Evolutionary conservation across 2,329 filamentous ascomycete genomes (phyloP).

Genomic region (Colletotrichum cereale): DNA sequence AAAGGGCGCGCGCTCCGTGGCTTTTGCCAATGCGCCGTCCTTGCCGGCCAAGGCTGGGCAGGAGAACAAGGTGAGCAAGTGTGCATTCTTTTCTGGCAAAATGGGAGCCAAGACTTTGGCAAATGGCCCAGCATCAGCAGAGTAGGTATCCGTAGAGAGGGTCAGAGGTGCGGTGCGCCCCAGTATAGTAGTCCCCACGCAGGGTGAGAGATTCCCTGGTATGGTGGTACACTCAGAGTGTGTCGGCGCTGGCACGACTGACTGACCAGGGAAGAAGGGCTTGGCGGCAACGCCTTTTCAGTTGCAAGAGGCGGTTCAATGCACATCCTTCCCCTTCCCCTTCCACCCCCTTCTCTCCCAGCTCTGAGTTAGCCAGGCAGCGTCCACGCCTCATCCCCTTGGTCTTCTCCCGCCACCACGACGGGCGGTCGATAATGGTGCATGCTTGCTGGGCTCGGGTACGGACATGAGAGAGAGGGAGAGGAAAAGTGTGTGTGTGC

Average conservation of each 20-base stretch:
- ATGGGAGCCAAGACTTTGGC: slow-evolving; percentile 36
- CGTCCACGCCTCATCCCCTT: background rate
- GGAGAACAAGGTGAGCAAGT: slow-evolving; percentile 24
- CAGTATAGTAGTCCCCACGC: background rate
- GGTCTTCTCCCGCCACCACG: background rate
- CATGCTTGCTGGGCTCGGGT: background rate
- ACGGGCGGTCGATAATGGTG: background rate
- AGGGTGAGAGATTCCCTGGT: background rate
- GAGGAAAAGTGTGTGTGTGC: background rate
- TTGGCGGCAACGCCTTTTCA: background rate
- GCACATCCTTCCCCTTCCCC: background rate
- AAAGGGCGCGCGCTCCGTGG: slow-evolving; percentile 9
- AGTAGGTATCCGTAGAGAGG: slow-evolving; percentile 3
- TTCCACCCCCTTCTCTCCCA: background rate
- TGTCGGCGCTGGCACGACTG: background rate
- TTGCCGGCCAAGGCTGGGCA: slow-evolving; percentile 40
- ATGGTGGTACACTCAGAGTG: background rate
- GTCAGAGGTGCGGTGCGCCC: background rate
- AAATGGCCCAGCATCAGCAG: background rate
- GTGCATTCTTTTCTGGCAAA: slow-evolving; percentile 30
- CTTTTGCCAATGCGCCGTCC: slow-evolving; percentile 35
- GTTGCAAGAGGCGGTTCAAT: background rate
- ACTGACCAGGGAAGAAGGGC: background rate
- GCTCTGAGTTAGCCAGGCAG: background rate
- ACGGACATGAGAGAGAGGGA: background rate